Conservation (phyloP, 192 early-diverging fungal genomes). For the Backusella mclennaniae region DNA sequence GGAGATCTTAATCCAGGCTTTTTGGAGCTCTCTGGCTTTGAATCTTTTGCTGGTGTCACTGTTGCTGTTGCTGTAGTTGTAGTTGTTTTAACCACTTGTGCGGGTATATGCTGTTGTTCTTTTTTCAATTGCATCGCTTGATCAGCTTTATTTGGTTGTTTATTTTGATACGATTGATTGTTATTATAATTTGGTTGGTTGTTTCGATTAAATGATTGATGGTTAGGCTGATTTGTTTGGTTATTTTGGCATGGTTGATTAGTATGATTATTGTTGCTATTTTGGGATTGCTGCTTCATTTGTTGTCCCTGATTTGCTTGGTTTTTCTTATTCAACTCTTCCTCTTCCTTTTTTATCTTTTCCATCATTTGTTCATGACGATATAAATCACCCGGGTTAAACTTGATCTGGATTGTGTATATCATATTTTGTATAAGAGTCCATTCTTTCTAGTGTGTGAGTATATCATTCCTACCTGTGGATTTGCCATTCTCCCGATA, state of each 20-base stretch:
- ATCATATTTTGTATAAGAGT: background rate
- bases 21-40: background rate
- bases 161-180: background rate
- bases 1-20: background rate
- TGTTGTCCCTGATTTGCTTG: background rate
- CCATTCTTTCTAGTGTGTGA: background rate
- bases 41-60: background rate
- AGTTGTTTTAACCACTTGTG: background rate
- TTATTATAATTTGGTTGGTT: background rate
- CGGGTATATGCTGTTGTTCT: background rate
- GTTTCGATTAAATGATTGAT: background rate
- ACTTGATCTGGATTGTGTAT: background rate
- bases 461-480: constrained; percentile 53
- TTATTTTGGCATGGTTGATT: background rate
- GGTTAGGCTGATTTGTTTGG: background rate
- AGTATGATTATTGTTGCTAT: no score
- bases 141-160: background rate
- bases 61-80: no score
- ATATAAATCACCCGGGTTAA: background rate
- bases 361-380: constrained; percentile 9
- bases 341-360: background rate
- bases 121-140: background rate
- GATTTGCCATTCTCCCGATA: constrained; percentile 72
- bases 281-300: background rate
- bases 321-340: background rate